A percentile compares a stretch with the other conserved stretches of the same genome.
phyloP scores from a whole-genome alignment of 78 protist genomes.

The Polysphondylium violaceum region DNA sequence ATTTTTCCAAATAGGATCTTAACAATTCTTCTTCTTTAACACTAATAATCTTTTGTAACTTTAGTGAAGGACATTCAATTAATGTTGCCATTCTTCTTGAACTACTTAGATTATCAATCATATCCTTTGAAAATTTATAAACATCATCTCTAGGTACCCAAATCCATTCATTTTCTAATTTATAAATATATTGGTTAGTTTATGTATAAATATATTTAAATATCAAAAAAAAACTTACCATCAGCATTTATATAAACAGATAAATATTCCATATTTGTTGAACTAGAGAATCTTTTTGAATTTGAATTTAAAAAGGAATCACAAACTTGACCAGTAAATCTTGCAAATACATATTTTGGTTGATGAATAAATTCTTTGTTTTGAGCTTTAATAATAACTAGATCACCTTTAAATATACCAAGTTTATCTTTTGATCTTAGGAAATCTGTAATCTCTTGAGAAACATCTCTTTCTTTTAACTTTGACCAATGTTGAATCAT shows the following conservation, averaged over 20 bases:
- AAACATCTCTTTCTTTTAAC: conserved; percentile 14
- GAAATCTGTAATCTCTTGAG: conserved; percentile 19
- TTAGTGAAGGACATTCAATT: conserved; percentile 42
- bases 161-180: conserved; percentile 50
- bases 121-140: conserved; percentile 26
- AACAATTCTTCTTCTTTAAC: conserved; percentile 11
- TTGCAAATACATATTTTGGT: conserved; percentile 26
- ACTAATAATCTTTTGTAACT: not conserved
- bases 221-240: not conserved
- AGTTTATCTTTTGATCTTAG: conserved; percentile 3
- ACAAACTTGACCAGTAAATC: conserved; percentile 35
- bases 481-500: conserved; percentile 29
- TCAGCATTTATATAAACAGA: conserved; percentile 36
- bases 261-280: not conserved
- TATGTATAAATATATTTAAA: conserved; percentile 5
- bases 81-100: conserved; percentile 15
- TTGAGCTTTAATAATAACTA: conserved; percentile 18
- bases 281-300: not conserved
- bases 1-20: not conserved
- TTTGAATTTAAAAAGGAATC: conserved; percentile 4
- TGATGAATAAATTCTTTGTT: conserved; percentile 8
- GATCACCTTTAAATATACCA: conserved; percentile 35
- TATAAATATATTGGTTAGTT: not conserved
- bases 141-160: conserved; percentile 50
- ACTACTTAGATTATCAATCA: not conserved